A percentile compares a stretch with the other conserved stretches of the same genome.
These are phyloP conservation scores for Aspergillus vadensis DNA, from an alignment of 2,329 filamentous ascomycete genomes.

Conservation along the genomic window DNA sequence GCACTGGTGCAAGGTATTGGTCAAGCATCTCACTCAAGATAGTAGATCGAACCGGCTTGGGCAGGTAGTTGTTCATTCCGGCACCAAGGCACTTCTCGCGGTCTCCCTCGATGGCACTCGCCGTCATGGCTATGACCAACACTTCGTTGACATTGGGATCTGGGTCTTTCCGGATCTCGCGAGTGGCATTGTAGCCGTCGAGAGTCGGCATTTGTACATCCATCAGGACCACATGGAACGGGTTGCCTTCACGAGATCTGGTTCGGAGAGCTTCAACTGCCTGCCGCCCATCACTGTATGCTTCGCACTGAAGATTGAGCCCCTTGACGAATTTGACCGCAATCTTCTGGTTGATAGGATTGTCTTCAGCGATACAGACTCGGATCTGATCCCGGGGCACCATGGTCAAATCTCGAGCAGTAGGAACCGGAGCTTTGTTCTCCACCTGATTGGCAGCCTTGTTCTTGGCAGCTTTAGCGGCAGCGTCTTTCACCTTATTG, in stretches of 20 bases:
- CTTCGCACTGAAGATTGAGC: slow-evolving; percentile 82
- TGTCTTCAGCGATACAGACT: slow-evolving; percentile 93
- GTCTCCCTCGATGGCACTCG: slow-evolving; percentile 90
- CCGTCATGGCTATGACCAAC: slow-evolving; percentile 97
- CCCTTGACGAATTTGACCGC: slow-evolving; percentile 87
- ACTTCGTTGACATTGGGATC: slow-evolving; percentile 77
- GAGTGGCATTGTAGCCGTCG: slow-evolving; percentile 89
- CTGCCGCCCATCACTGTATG: slow-evolving; percentile 85
- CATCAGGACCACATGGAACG: slow-evolving; percentile 92
- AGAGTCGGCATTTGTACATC: slow-evolving; percentile 95
- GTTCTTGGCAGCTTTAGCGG: slow-evolving; percentile 60
- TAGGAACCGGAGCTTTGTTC: slow-evolving; percentile 45
- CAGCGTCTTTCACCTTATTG: slow-evolving; percentile 68
- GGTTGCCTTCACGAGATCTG: slow-evolving; percentile 68
- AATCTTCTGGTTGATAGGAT: slow-evolving; percentile 91
- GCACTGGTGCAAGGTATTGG: slow-evolving; percentile 60
- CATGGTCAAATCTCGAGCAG: slow-evolving; percentile 67
- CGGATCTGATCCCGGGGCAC: slow-evolving; percentile 77
- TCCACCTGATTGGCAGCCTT: slow-evolving; percentile 46
- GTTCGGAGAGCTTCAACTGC: slow-evolving; percentile 82
- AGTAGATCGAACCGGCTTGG: slow-evolving; percentile 89
- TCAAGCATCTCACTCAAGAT: slow-evolving; percentile 83
- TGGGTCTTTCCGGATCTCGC: slow-evolving; percentile 74
- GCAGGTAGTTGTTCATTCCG: slow-evolving; percentile 96
- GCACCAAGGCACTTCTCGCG: slow-evolving; percentile 92